These are phyloP conservation scores for Anthracocystis setariae DNA, from an alignment of 1,284 basidiomycete species.

Conservation along the genomic window DNA sequence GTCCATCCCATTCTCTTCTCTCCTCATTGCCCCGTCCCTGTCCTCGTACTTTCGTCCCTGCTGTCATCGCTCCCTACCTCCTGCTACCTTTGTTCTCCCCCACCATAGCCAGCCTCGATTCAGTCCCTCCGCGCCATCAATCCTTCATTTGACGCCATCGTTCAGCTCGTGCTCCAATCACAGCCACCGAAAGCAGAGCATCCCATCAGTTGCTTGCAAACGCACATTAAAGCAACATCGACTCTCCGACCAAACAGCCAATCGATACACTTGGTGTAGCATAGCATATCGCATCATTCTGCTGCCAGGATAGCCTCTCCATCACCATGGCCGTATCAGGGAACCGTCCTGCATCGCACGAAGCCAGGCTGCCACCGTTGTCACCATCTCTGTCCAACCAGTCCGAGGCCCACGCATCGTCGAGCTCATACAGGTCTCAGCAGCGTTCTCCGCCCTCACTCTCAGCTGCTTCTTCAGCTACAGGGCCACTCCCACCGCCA, in stretches of 20 bases:
- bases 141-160: too few species aligned
- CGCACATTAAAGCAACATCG: too few species aligned
- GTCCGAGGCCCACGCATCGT: conserved; percentile 5
- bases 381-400: conserved; percentile 16
- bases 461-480: conserved; percentile 10
- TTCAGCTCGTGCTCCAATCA: background rate
- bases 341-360: background rate
- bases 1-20: background rate
- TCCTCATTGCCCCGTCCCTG: conserved; percentile 2
- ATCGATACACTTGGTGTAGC: too few species aligned
- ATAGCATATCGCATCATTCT: too few species aligned
- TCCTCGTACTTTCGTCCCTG: background rate
- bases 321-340: conserved; percentile 22
- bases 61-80: conserved; percentile 7
- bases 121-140: too few species aligned
- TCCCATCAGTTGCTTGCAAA: too few species aligned
- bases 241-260: too few species aligned
- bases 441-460: conserved; percentile 24
- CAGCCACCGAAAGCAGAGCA: too few species aligned
- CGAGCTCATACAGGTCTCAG: conserved; percentile 3
- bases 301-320: background rate
- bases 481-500: conserved; percentile 29
- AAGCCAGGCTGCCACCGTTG: conserved; percentile 17
- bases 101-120: background rate
- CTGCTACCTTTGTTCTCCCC: background rate